A percentile compares a stretch with the other conserved stretches of the same genome.
These are phyloP conservation scores for Boechera retrofracta DNA, from an alignment of 345 rosid species.

Conservation along the genomic window DNA sequence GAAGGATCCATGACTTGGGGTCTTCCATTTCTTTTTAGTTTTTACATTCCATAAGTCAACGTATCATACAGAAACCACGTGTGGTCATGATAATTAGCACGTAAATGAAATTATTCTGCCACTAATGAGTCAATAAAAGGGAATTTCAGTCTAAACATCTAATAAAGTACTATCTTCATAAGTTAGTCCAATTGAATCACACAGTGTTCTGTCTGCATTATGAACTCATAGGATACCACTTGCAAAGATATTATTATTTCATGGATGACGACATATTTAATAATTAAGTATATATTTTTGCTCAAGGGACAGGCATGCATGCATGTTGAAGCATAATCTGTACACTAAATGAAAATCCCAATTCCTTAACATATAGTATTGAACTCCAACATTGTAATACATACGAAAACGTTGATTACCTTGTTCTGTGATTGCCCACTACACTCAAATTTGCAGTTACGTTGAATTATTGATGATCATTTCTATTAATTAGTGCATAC, in stretches of 20 bases:
- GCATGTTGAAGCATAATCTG: constrained; percentile 27
- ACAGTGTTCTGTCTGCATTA: constrained; percentile 20
- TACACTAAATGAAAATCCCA: neutral
- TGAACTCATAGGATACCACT: constrained; percentile 34
- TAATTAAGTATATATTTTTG: neutral
- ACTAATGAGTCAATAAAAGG: constrained; percentile 30
- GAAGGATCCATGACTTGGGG: neutral
- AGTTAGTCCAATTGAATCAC: constrained; percentile 4
- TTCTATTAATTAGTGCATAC: neutral
- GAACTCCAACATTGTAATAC: neutral
- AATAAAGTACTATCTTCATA: neutral
- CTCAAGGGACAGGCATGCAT: constrained; percentile 22
- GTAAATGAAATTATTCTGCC: constrained; percentile 26
- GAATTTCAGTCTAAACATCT: constrained; percentile 1
- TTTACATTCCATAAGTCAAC: constrained; percentile 23
- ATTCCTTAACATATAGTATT: neutral
- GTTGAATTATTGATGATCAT: neutral
- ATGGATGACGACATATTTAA: constrained; percentile 3
- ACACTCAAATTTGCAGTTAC: constrained; percentile 14
- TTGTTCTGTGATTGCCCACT: neutral
- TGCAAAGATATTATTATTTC: constrained; percentile 23
- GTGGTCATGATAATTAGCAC: constrained; percentile 20
- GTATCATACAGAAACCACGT: constrained; percentile 30
- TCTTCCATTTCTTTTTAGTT: constrained; percentile 14
- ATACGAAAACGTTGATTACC: neutral